Conservation (phyloP, 129 eudicot genomes). For the Sambucus nigra region DNA sequence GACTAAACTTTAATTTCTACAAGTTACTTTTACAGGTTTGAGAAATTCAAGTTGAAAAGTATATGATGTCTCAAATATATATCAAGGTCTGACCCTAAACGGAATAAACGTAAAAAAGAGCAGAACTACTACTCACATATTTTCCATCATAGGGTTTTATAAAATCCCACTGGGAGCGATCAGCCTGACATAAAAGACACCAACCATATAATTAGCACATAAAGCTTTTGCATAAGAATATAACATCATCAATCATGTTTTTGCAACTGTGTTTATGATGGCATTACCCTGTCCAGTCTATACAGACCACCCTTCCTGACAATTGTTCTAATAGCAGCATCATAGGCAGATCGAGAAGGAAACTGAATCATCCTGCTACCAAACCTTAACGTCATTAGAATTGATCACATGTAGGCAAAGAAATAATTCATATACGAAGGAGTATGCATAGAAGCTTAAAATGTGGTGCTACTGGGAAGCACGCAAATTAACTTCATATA, state of each 20-base stretch:
- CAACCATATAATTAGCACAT: neutral
- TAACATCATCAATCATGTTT: neutral
- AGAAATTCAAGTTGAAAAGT: neutral
- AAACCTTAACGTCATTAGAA: conserved; percentile 2
- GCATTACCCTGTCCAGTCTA: conserved; percentile 46
- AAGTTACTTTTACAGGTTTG: neutral
- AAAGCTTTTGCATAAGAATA: neutral
- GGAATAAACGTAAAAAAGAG: neutral
- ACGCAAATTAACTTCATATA: too few species aligned
- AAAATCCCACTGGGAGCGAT: conserved; percentile 47
- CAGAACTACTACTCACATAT: conserved; percentile 41
- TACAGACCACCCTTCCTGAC: conserved; percentile 36
- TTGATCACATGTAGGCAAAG: too few species aligned
- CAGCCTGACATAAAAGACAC: conserved; percentile 25
- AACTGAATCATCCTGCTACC: conserved; percentile 64
- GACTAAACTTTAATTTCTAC: neutral
- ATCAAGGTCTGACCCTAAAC: neutral
- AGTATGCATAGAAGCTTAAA: neutral
- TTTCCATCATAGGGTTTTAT: conserved; percentile 49
- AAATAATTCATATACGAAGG: neutral
- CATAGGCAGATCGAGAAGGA: conserved; percentile 35
- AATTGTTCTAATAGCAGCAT: conserved; percentile 35
- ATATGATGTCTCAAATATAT: neutral
- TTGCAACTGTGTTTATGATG: neutral
- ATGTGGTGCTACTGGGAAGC: neutral